These are phyloP conservation scores for Canariomyces notabilis DNA, from an alignment of 2,329 filamentous ascomycete genomes.

Conservation along the genomic window DNA sequence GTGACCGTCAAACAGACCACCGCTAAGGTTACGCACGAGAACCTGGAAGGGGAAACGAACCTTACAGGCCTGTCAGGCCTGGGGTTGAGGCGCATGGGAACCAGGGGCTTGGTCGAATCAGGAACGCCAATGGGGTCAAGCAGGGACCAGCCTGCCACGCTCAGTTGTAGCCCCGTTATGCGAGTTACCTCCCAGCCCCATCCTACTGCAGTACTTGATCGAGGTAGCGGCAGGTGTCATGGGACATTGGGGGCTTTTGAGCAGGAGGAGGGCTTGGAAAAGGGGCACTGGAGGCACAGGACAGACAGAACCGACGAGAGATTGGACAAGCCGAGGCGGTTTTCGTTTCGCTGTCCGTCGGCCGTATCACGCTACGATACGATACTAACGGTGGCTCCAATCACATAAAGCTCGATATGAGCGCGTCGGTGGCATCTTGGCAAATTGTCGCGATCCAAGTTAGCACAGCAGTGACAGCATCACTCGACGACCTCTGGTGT, in stretches of 20 bases:
- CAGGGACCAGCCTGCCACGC: slow-evolving; percentile 12
- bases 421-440: too few species aligned
- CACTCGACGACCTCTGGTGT: too few species aligned
- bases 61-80: slow-evolving; percentile 12
- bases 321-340: too few species aligned
- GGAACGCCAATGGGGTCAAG: slow-evolving; percentile 14
- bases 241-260: neutral
- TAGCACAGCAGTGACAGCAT: too few species aligned
- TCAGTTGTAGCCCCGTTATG: slow-evolving; percentile 18
- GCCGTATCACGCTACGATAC: too few species aligned
- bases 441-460: too few species aligned
- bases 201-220: slow-evolving; percentile 2
- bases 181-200: slow-evolving; percentile 12
- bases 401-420: too few species aligned
- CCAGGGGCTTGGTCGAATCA: slow-evolving; percentile 24
- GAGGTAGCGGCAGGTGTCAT: slow-evolving; percentile 7
- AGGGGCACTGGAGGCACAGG: slow-evolving; percentile 8
- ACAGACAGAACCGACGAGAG: too few species aligned
- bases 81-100: slow-evolving; percentile 15
- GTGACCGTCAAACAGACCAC: slow-evolving; percentile 11
- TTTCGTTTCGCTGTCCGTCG: too few species aligned
- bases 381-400: too few species aligned
- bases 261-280: neutral
- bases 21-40: too few species aligned
- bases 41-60: slow-evolving; percentile 21